Evolutionary conservation across 2,329 filamentous ascomycete genomes (phyloP), one percentile per base, ranked within the genome.

Genomic region (Talaromyces sp.): DNA sequence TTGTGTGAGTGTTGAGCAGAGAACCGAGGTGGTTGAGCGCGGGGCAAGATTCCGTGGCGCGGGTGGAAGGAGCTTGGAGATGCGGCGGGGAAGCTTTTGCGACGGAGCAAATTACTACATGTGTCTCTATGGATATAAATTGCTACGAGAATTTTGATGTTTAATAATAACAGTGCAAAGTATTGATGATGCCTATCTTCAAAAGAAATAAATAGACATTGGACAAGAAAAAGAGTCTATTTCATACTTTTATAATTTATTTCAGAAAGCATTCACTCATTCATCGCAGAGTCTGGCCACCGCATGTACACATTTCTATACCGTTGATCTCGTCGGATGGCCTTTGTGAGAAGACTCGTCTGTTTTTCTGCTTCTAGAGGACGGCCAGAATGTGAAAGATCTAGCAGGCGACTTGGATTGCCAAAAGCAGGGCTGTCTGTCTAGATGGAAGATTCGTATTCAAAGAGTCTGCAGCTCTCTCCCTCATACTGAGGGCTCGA

Each of bases 41-140:
- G 59, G 59, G 59, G 59, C 54, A 60, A 56, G 35, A 24, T 24
- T 26, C 31, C n/a, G 21, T 41, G 51, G 54, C 26, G 21, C 52
- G 35, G 35, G 29, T 26, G 48, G 54, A 60, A 60, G 59, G 54
- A 60, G 59, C 58, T 56, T 46, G 46, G 26, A 27, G 57, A 24
- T 17, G 35, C 29, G 31, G 58, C 58, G 58, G 58, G 59, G 59
- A 60, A 57, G 35, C 50, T 54, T 27, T 17, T 11, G 27, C 5
- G 43, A 21, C 19, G 24, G 24, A 19, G 9, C 14, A 38, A 38
- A 7, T 38, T 46, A 46, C 43, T 17, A 24, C 12, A 35, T 35
- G 11, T 35, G 3, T 14, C 31, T 11, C 29, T 31, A 31, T 31
- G 11, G 12, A 0, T 32, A 32, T 32, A 12, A 35, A 35, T 35